A percentile compares a stretch with the other conserved stretches of the same genome.
Evolutionary conservation across 2,329 filamentous ascomycete genomes (phyloP).

Genomic region (Penicillium sp.): DNA sequence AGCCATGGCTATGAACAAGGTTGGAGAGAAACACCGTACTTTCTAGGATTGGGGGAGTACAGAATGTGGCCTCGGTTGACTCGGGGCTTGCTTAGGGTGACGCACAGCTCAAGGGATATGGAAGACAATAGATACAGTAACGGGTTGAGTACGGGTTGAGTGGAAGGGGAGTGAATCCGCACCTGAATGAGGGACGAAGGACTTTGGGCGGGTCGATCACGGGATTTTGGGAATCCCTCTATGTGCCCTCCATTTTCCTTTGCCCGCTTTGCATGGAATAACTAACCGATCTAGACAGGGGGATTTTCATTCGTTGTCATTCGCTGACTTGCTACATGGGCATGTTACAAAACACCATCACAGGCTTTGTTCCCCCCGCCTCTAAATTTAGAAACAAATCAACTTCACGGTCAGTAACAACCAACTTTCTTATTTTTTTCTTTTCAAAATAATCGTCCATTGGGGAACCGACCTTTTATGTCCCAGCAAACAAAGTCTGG

Average conservation of each 20-base stretch:
- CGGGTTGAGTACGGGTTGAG: constrained; percentile 1
- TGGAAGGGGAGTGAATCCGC: not conserved
- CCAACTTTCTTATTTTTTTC: too few relatives aligned
- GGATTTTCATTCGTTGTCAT: not conserved
- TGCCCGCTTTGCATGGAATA: not conserved
- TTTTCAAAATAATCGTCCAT: not conserved
- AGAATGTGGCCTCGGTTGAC: not conserved
- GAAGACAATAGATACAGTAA: not conserved
- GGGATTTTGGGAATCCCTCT: constrained; percentile 14
- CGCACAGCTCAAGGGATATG: not conserved
- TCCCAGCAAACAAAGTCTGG: not conserved
- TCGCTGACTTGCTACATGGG: not conserved
- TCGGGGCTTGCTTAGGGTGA: constrained; percentile 3
- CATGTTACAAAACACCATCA: not conserved
- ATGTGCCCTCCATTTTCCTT: not conserved
- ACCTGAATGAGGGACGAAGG: constrained; percentile 1
- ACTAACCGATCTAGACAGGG: not conserved
- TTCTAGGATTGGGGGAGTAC: not conserved
- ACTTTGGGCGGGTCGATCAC: constrained; percentile 17
- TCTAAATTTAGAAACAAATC: constrained; percentile 17
- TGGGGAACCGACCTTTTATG: not conserved
- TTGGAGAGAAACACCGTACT: constrained; percentile 12
- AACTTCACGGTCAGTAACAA: not conserved
- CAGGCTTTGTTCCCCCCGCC: constrained; percentile 12
- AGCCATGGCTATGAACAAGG: constrained; percentile 7